Conservation (phyloP, 306 rosid species). For the Lablab purpureus region DNA sequence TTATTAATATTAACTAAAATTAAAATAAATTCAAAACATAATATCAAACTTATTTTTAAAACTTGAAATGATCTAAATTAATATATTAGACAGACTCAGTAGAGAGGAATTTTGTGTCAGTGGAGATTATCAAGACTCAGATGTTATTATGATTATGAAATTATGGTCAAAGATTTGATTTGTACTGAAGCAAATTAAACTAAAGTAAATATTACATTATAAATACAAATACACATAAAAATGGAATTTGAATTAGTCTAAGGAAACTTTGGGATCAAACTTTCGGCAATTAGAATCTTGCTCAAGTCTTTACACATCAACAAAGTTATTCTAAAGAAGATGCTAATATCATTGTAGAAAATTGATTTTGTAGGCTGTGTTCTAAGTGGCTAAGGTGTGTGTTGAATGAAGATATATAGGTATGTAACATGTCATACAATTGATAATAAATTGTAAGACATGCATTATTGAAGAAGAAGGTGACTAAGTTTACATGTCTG, state of each 20-base stretch:
- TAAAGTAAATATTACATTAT: not conserved
- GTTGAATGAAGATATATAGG: slow-evolving; percentile 95
- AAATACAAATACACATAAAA: not conserved
- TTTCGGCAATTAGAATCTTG: slow-evolving; percentile 34
- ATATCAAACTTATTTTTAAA: too few species aligned
- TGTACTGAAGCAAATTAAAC: not conserved
- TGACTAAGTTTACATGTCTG: slow-evolving; percentile 31
- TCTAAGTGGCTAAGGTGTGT: slow-evolving; percentile 77
- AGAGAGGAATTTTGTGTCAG: too few species aligned
- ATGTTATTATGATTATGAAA: not conserved
- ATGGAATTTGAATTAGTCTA: slow-evolving; percentile 2
- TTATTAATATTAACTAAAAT: too few species aligned
- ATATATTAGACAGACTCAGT: too few species aligned
- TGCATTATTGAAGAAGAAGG: slow-evolving; percentile 23
- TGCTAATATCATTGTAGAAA: slow-evolving; percentile 35
- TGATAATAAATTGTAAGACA: slow-evolving; percentile 18
- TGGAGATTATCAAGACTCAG: too few species aligned
- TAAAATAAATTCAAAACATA: too few species aligned
- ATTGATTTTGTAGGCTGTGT: slow-evolving; percentile 67
- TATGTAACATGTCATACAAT: slow-evolving; percentile 31
- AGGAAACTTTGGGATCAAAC: slow-evolving; percentile 19
- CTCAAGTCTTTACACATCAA: slow-evolving; percentile 7
- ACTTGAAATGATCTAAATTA: too few species aligned
- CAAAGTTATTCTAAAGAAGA: slow-evolving; percentile 38
- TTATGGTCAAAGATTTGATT: not conserved